Evolutionary conservation across 2,329 filamentous ascomycete species (phyloP).

Genomic region (Alternaria conjuncta): DNA sequence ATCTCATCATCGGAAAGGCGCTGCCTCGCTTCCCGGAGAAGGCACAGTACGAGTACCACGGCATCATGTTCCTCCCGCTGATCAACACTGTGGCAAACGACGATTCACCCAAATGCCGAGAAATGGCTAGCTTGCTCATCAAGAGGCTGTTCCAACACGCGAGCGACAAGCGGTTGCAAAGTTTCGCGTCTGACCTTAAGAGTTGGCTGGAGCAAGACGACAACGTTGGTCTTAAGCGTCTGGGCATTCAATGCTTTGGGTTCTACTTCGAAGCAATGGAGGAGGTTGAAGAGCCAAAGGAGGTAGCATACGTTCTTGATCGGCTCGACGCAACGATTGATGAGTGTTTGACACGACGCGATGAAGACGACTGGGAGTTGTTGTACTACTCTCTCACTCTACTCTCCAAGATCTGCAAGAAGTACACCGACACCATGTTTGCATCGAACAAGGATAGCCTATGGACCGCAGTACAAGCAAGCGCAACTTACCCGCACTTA

Average conservation of each 20-base stretch:
- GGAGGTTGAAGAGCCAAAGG: conserved; percentile 64
- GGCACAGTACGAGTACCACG: conserved; percentile 80
- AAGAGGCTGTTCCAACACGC: conserved; percentile 81
- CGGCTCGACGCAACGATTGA: conserved; percentile 60
- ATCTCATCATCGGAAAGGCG: conserved; percentile 81
- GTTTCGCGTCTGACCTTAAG: conserved; percentile 73
- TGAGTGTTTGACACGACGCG: conserved; percentile 58
- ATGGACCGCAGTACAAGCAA: conserved; percentile 73
- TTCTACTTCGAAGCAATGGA: conserved; percentile 75
- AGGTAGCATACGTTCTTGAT: conserved; percentile 65
- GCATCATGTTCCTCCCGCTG: conserved; percentile 83
- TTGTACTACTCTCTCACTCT: conserved; percentile 76
- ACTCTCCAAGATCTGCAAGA: conserved; percentile 70
- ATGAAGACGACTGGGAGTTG: conserved; percentile 71
- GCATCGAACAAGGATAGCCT: conserved; percentile 65
- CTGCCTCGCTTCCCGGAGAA: conserved; percentile 62
- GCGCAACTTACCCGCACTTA: conserved; percentile 73
- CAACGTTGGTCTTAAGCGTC: conserved; percentile 72
- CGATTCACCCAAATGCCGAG: conserved; percentile 81
- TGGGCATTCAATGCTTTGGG: conserved; percentile 80
- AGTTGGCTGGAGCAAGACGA: conserved; percentile 78
- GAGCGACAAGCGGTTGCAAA: conserved; percentile 72
- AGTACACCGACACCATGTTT: conserved; percentile 69
- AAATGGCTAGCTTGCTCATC: conserved; percentile 79
- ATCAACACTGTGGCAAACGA: conserved; percentile 89